phyloP scores from a whole-genome alignment of 768 basidiomycete genomes.

The Amanita molliuscula region DNA sequence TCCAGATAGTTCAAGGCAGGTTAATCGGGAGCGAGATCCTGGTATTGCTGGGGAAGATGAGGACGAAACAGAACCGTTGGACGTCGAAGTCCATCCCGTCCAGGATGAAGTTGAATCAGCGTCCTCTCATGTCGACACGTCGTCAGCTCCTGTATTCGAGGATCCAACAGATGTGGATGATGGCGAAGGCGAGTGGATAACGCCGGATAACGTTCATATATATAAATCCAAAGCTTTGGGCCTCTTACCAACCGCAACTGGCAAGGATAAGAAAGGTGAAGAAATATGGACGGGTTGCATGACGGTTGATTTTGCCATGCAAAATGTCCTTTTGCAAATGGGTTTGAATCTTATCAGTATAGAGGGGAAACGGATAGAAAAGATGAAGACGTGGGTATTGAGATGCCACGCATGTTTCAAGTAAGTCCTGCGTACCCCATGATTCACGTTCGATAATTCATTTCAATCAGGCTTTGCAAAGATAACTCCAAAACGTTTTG shows the following conservation, averaged over 20 bases:
- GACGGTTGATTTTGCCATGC: slow-evolving; percentile 99
- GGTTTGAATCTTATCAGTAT: slow-evolving; percentile 80
- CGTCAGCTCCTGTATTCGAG: slow-evolving; percentile 43
- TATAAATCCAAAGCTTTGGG: slow-evolving; percentile 87
- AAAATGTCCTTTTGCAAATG: slow-evolving; percentile 95
- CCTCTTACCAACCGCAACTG: slow-evolving; percentile 51
- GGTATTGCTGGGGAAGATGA: slow-evolving; percentile 7
- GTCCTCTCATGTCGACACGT: slow-evolving; percentile 9
- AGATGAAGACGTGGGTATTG: slow-evolving; percentile 91
- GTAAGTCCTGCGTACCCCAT: slow-evolving; percentile 36
- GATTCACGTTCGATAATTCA: background rate
- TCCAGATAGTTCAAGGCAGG: background rate
- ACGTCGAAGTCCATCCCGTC: slow-evolving; percentile 33
- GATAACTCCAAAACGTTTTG: slow-evolving; percentile 94
- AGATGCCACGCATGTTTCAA: slow-evolving; percentile 99
- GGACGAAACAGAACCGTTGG: slow-evolving; percentile 25
- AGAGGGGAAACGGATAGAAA: slow-evolving; percentile 84
- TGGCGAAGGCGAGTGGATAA: slow-evolving; percentile 95
- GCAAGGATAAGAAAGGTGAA: slow-evolving; percentile 16
- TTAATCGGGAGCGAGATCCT: background rate
- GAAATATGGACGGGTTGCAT: slow-evolving; percentile 73
- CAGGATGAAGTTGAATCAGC: slow-evolving; percentile 15
- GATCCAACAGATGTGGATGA: slow-evolving; percentile 75
- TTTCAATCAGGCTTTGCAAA: slow-evolving; percentile 72
- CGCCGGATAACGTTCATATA: slow-evolving; percentile 71